Evolutionary conservation across 2,329 filamentous ascomycete species (phyloP).

Genomic region (Pestalotiopsis fici): DNA sequence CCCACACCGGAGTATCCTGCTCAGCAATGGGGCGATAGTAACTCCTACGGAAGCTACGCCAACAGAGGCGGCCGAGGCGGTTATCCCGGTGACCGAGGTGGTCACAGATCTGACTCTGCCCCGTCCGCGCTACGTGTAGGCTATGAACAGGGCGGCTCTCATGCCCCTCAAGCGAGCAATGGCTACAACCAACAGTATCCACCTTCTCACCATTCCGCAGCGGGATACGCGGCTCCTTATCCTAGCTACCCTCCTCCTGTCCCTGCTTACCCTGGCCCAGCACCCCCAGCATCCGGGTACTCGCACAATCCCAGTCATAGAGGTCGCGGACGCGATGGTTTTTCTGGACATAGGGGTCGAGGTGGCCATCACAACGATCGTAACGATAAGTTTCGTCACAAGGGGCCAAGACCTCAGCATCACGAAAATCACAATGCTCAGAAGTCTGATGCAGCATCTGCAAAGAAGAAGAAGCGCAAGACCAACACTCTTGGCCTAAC

Average conservation of each 20-base stretch:
- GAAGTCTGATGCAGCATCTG: slow-evolving; percentile 52
- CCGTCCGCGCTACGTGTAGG: slow-evolving; percentile 27
- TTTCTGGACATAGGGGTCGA: slow-evolving; percentile 32
- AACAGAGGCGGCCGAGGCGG: slow-evolving; percentile 42
- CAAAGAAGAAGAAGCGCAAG: slow-evolving; percentile 72
- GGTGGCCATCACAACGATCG: slow-evolving; percentile 40
- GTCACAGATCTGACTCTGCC: slow-evolving; percentile 29
- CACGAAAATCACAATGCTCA: slow-evolving; percentile 41
- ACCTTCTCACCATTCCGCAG: slow-evolving; percentile 38
- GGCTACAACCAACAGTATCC: slow-evolving; percentile 42
- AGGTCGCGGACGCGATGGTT: slow-evolving; percentile 43
- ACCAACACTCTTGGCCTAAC: slow-evolving; percentile 73
- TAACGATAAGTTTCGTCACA: slow-evolving; percentile 40
- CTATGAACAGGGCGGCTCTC: slow-evolving; percentile 24
- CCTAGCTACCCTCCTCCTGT: slow-evolving; percentile 39
- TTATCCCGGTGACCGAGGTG: slow-evolving; percentile 44
- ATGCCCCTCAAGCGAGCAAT: slow-evolving; percentile 32
- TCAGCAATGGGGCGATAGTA: slow-evolving; percentile 43
- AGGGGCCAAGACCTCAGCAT: slow-evolving; percentile 30
- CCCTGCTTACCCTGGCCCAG: slow-evolving; percentile 30
- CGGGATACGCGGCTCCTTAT: slow-evolving; percentile 31
- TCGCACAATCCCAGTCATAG: slow-evolving; percentile 35
- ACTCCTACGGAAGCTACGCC: slow-evolving; percentile 28
- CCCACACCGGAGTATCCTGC: slow-evolving; percentile 38
- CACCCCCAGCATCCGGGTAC: slow-evolving; percentile 8